Percentiles rank a stretch among this genome's conserved stretches.
phyloP scores from a whole-genome alignment of 2,329 filamentous ascomycete species.

The Sphaerulina populicola region DNA sequence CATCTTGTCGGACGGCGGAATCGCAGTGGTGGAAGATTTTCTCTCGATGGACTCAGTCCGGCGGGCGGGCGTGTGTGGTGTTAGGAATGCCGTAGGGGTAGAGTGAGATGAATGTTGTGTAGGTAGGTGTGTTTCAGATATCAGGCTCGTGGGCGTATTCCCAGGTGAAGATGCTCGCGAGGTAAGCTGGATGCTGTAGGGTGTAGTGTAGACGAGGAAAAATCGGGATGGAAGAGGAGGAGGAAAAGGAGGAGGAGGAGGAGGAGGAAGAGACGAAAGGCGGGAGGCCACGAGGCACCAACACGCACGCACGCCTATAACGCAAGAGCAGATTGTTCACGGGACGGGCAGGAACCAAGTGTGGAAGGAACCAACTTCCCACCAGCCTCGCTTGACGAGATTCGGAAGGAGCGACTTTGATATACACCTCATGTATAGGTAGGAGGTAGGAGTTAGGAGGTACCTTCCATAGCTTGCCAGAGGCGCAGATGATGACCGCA shows the following conservation, averaged over 20 bases:
- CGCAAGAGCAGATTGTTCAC: conserved; percentile 8
- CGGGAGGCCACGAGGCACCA: conserved; percentile 4
- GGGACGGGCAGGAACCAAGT: too few relatives aligned
- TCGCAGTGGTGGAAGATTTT: conserved; percentile 3
- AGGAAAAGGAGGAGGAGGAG: conserved; percentile 4
- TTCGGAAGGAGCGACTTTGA: too few relatives aligned
- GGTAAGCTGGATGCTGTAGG: neutral
- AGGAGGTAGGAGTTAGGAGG: too few relatives aligned
- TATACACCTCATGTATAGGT: too few relatives aligned
- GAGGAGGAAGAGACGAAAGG: neutral
- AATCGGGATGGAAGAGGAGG: neutral
- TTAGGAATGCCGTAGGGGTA: conserved; percentile 6
- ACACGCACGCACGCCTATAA: conserved; percentile 5
- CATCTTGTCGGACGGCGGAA: conserved; percentile 28
- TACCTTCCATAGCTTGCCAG: neutral
- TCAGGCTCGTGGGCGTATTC: neutral
- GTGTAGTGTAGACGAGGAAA: conserved; percentile 1
- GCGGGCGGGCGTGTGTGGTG: neutral
- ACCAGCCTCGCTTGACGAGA: neutral
- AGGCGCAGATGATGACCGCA: neutral
- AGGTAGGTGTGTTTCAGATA: neutral
- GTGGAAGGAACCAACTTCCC: neutral
- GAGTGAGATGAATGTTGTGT: neutral
- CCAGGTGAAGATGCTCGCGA: neutral
- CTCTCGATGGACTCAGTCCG: neutral